Evolutionary conservation across 768 basidiomycete genomes (phyloP), one percentile per base, ranked within the genome.

Genomic region (Hydnum rufescens): DNA sequence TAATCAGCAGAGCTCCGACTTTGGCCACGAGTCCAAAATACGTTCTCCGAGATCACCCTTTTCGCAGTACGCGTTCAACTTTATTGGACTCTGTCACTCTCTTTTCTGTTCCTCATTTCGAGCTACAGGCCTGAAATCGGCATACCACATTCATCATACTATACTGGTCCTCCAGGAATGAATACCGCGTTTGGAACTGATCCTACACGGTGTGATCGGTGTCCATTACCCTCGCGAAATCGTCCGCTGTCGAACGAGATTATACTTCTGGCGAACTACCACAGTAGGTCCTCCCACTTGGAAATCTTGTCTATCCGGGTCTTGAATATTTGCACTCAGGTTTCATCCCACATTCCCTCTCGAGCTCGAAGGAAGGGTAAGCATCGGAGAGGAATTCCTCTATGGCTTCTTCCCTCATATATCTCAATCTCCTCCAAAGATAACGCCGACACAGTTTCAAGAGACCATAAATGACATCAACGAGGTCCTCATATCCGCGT

Each of bases 391-490:
- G 53, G 31, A 2, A 29, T 2, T 42, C 28, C 29, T 26, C 26
- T 44, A 3, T 22, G 46, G 4, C 39, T 1, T 18, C 19, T 18
- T 32, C 16, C 22, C 29, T 3, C 30, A 22, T 30, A 22, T 31
- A 26, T 13, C 16, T 5, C 1, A 31, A 18, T 4, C 6, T 36
- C 48, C n/a, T n/a, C 23, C 4, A 6, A 60, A 95, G 90, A 77
- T 99, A 60, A 83, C 85, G 5, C 87, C 92, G 23, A 85, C 82
- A 2, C 79, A 88, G 59, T 96, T 92, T 63, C 72, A 83, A 42
- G 81, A 86, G 64, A 83, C 87, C 29, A 80, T 97, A 63, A 90
- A 92, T 60, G 72, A 79, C 23, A 78, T 97, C 66, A 99, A 99
- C 66, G 78, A 83, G 60, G 68, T 80, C 19, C 73, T 99, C 52